phyloP scores from a whole-genome alignment of 805 yeast species.

The Cephaloascus albidus region DNA sequence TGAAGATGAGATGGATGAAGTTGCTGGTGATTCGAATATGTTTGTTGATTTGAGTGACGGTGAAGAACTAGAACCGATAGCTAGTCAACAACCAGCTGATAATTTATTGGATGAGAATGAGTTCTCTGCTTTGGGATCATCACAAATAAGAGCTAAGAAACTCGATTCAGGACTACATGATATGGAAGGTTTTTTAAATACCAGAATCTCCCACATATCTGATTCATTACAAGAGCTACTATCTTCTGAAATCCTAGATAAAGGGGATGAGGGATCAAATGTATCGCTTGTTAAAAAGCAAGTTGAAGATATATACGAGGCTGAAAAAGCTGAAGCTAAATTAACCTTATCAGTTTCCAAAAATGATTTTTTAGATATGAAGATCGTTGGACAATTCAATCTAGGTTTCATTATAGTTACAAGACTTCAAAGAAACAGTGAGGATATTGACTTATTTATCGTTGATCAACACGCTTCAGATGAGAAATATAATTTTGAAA shows the following conservation, averaged over 20 bases:
- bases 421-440: constrained; percentile 24
- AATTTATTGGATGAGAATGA: not conserved
- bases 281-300: constrained; percentile 1
- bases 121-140: not conserved
- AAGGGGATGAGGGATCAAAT: not conserved
- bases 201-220: not conserved
- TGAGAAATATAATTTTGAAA: constrained; percentile 88
- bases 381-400: constrained; percentile 87
- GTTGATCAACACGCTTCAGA: constrained; percentile 98
- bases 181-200: not conserved
- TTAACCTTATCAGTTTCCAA: constrained; percentile 59
- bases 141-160: too few species aligned
- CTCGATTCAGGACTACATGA: not conserved
- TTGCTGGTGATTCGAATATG: not conserved
- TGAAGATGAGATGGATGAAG: not conserved
- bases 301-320: constrained; percentile 34
- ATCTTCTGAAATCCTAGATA: not conserved
- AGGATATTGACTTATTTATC: constrained; percentile 58
- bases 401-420: constrained; percentile 85
- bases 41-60: not conserved
- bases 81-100: too few species aligned
- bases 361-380: constrained; percentile 66
- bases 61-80: not conserved
- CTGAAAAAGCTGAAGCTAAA: constrained; percentile 44
- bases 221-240: not conserved